A percentile compares a stretch with the other conserved stretches of the same genome.
These are phyloP conservation scores for Euphorbia peplus DNA, from an alignment of 345 rosid genomes.

Conservation along the genomic window DNA sequence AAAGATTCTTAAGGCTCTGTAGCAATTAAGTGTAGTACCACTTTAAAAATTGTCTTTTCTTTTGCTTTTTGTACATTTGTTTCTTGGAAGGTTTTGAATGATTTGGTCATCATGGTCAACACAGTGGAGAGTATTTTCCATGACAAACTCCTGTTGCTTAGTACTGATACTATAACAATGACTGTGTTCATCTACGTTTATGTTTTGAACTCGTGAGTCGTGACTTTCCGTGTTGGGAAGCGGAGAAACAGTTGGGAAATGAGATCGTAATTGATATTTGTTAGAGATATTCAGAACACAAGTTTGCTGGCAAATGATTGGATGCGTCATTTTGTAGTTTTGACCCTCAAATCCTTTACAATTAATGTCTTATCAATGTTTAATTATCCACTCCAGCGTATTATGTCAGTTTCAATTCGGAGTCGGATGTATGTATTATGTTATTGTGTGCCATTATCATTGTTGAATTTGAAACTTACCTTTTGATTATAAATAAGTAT, in stretches of 20 bases:
- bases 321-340: not conserved
- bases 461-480: not conserved
- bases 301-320: slow-evolving; percentile 4
- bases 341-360: not conserved
- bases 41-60: not conserved
- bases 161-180: not conserved
- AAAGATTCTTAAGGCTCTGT: not conserved
- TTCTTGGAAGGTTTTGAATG: not conserved
- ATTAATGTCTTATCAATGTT: no score
- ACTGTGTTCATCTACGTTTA: not conserved
- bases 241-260: not conserved
- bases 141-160: not conserved
- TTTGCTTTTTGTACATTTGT: not conserved
- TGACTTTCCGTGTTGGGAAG: not conserved
- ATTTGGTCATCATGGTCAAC: not conserved
- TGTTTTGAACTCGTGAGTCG: not conserved
- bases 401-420: no score
- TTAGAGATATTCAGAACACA: not conserved
- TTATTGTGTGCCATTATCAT: no score
- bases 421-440: no score
- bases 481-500: not conserved
- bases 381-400: no score
- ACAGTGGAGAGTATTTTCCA: not conserved
- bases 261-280: not conserved
- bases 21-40: not conserved